phyloP scores from a whole-genome alignment of 352 stramenopile genomes.

The Globisporangium lucens region DNA sequence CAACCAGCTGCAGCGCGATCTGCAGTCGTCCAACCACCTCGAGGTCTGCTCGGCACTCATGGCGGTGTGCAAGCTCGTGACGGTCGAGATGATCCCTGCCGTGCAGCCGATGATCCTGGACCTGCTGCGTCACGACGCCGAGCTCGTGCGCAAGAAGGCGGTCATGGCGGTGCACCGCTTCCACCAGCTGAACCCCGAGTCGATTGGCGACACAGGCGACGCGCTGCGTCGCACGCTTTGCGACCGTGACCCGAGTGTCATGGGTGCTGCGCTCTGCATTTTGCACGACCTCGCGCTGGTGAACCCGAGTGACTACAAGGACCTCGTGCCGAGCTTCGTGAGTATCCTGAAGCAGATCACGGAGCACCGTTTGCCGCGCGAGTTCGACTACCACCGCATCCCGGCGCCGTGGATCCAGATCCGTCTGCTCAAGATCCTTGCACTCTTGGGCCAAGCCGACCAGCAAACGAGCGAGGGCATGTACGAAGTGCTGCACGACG shows the following conservation, averaged over 20 bases:
- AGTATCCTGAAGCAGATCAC: slow-evolving; percentile 99
- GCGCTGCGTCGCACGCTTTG: slow-evolving; percentile 95
- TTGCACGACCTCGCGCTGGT: slow-evolving; percentile 91
- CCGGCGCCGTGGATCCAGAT: slow-evolving; percentile 99
- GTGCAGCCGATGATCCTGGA: slow-evolving; percentile 94
- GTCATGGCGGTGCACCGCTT: slow-evolving; percentile 98
- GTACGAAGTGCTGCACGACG: slow-evolving; percentile 99
- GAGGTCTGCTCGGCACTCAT: slow-evolving; percentile 96
- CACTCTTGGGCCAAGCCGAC: slow-evolving; percentile 93
- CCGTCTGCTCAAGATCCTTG: slow-evolving; percentile 95
- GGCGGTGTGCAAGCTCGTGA: slow-evolving; percentile 96
- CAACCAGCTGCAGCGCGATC: slow-evolving; percentile 97
- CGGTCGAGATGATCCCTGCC: slow-evolving; percentile 98
- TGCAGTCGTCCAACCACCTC: slow-evolving; percentile 89
- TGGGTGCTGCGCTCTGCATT: slow-evolving; percentile 94
- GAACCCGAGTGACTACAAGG: slow-evolving; percentile 95
- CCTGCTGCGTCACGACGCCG: slow-evolving; percentile 93
- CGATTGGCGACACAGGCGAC: slow-evolving; percentile 86
- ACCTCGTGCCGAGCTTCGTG: slow-evolving; percentile 98
- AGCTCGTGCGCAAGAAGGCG: slow-evolving; percentile 99
- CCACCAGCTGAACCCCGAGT: slow-evolving; percentile 96
- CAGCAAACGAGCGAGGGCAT: slow-evolving; percentile 96
- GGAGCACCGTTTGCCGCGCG: slow-evolving; percentile 96
- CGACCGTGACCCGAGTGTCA: slow-evolving; percentile 98
- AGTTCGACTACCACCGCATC: slow-evolving; percentile 99